A percentile compares a stretch with the other conserved stretches of the same genome.
phyloP scores from a whole-genome alignment of 139 green algal species.

The Chlamydomonas sp. region DNA sequence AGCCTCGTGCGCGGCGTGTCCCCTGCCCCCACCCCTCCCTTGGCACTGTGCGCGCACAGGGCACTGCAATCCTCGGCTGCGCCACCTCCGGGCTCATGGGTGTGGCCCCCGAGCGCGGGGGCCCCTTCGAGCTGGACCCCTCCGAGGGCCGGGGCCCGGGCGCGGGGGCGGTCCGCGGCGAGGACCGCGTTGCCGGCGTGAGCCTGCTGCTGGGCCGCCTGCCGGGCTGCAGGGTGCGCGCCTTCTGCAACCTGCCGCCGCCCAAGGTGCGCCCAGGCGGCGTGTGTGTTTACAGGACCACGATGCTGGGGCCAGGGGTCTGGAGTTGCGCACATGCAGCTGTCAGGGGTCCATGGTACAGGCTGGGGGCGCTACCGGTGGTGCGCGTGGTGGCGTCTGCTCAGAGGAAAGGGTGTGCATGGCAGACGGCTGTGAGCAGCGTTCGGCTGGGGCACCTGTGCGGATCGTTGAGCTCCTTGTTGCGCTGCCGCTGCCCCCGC shows the following conservation, averaged over 20 bases:
- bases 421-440: too few species aligned
- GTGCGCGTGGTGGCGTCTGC: too few species aligned
- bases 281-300: not conserved
- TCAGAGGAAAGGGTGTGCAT: too few species aligned
- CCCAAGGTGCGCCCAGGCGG: not conserved
- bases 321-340: too few species aligned
- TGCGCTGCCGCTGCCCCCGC: too few species aligned
- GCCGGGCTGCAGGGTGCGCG: slow-evolving; percentile 14
- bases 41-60: not conserved
- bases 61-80: slow-evolving; percentile 18
- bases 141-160: not conserved
- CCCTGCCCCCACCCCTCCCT: too few species aligned
- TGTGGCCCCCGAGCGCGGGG: not conserved
- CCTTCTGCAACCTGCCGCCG: slow-evolving; percentile 31
- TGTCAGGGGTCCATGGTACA: too few species aligned
- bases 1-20: too few species aligned
- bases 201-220: slow-evolving; percentile 20
- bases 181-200: not conserved
- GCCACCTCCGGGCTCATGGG: slow-evolving; percentile 18
- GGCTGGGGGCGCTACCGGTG: too few species aligned
- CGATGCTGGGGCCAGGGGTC: not conserved
- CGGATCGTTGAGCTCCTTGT: too few species aligned
- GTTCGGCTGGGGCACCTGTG: too few species aligned
- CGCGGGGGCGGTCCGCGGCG: not conserved
- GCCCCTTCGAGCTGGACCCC: slow-evolving; percentile 30